Evolutionary conservation across 2,329 filamentous ascomycete species (phyloP), one percentile per base, ranked within the genome.

Genomic region (Bertia moriformis): DNA sequence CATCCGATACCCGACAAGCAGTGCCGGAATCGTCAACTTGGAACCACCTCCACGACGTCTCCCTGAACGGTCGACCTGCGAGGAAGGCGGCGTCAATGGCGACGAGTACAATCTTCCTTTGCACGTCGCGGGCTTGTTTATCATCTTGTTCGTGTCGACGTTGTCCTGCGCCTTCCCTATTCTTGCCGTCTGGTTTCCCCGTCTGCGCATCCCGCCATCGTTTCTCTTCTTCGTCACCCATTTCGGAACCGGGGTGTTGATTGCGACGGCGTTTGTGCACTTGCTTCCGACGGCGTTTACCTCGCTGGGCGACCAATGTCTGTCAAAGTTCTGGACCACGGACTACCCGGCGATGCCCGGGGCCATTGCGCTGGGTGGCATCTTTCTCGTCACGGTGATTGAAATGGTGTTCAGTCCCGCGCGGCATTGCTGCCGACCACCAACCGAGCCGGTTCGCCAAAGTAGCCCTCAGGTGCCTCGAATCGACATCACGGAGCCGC

Each of bases 241-340:
- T 54, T 71, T 71, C 43, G 67, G 73, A 48, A 78, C 73, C 2
- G 73, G 73, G 33, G 73, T 78, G 12, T 57, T 78, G 19, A 72
- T 78, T 42, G 72, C 73, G 14, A 78, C 73, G 1, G 73, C 73
- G 14, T 78, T 78, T 45, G 71, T 75, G 5, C 71, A 75, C 27
- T 33, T 47, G n/a, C 55, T 61, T 32, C 62, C 56, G 12, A 64
- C 55, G 4, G 62, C 63, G 0, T 66, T 67, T 37, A 50, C 52
- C 35, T 57, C 56, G 17, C 51, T 62, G 18, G 56, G 50, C 4
- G 51, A 63, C 39, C 63, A 61, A 38, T 66, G 63, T 47, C 51
- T 66, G 17, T 58, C 61, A 1, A 43, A 48, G 18, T 65, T 66
- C 46, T 65, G 63, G 60, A 64, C 56, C 19, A 49, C 55, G 2